Base-by-base conservation (phyloP, 2,329 filamentous ascomycete species). In the Neocatenulostroma microsporum region DNA sequence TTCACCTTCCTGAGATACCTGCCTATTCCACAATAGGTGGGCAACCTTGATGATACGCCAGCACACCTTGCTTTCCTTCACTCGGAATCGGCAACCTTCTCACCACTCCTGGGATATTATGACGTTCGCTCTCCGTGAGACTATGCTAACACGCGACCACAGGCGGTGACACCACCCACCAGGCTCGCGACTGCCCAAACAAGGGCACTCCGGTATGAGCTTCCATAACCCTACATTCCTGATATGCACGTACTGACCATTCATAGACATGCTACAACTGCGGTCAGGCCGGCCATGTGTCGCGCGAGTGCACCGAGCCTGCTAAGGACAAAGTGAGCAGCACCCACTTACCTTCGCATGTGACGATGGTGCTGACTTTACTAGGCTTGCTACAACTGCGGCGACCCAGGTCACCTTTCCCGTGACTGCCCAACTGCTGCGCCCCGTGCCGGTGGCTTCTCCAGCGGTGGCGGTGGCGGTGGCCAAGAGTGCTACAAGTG, bases 401-500 rank as follows among this genome's bases (percentile, higher is more conserved):
- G 66, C 46, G 61, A 63, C 48, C 63, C 68, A 54, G 67, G 66
- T 40, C 89, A 96, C 74, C 84, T 95, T 63, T 91, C 84, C 55
- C 87, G 89, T 55, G 88, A 95, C 59, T 88, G 83, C 70, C 68
- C 65, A 44, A 67, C 40, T 55, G 78, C 66, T 44, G 55, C 59
- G 36, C 58, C 42, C 17, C 52, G 50, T 40, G 33, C 52, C 40
- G 60, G 58, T 30, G 48, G 50, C 36, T 50, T 63, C 43, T 66
- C 65, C 52, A 67, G 65, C 49, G 53, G 51, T 36, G 49, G 46
- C 27, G 45, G 38, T 30, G 54, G 56, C 32, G 58, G 61, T 41
- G 66, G 69, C 46, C 65, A 67, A 56, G 72, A 54, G 67, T 94
- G 87, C 79, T 95, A 95, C 80, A 95, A 95, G 82, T 98, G 91